Evolutionary conservation across 2,329 filamentous ascomycete species (phyloP).

Genomic region (Fusarium sp.): DNA sequence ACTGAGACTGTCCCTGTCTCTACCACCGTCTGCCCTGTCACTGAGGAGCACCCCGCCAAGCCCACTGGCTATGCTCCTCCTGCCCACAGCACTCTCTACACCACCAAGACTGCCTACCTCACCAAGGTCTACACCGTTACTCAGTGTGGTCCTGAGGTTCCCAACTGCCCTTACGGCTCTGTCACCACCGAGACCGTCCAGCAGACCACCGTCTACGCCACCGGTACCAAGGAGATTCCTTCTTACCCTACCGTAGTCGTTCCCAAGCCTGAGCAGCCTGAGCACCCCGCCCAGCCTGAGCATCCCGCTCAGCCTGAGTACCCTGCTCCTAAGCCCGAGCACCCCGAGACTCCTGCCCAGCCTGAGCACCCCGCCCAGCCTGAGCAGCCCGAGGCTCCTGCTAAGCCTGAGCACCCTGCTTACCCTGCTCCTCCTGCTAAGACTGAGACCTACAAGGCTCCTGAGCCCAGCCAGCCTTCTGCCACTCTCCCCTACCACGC

Average conservation of each 20-base stretch:
- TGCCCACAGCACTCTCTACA: conserved; percentile 44
- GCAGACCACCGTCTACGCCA: conserved; percentile 28
- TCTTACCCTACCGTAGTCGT: conserved; percentile 31
- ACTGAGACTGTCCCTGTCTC: conserved; percentile 29
- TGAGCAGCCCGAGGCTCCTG: conserved; percentile 15
- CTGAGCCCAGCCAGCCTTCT: conserved; percentile 35
- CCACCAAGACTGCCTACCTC: conserved; percentile 48
- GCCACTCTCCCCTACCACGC: conserved; percentile 34
- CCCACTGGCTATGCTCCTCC: conserved; percentile 35
- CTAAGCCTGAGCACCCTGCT: conserved; percentile 16
- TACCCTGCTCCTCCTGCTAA: conserved; percentile 21
- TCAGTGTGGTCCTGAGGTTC: conserved; percentile 46
- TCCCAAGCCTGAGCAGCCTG: conserved; percentile 22
- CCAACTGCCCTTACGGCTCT: conserved; percentile 49
- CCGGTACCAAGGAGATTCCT: conserved; percentile 36
- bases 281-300: conserved; percentile 3
- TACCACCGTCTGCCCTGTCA: conserved; percentile 17
- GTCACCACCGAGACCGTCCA: conserved; percentile 43
- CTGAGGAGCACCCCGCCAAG: conserved; percentile 25
- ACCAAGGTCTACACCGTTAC: conserved; percentile 51
- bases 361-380: conserved; percentile 19
- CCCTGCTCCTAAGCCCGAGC: conserved; percentile 19
- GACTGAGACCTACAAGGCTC: conserved; percentile 26
- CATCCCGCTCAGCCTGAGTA: conserved; percentile 19
- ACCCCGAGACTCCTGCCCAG: conserved; percentile 8